A percentile compares a stretch with the other conserved stretches of the same genome.
Conservation (phyloP, 176 grass and related monocot species). For the Paspalum vaginatum region DNA sequence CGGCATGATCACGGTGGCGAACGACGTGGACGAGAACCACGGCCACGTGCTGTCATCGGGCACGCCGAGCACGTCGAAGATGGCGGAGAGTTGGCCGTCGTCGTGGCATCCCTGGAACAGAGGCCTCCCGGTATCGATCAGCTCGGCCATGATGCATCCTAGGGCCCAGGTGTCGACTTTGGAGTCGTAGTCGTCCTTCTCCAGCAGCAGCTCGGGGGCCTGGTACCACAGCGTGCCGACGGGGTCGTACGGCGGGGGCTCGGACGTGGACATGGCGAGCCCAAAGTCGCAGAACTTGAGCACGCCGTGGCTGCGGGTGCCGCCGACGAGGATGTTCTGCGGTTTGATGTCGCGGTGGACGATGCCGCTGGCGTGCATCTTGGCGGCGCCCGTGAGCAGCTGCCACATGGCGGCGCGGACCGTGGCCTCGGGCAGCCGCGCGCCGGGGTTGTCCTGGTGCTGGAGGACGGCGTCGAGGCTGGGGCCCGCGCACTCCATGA, state of each 20-base stretch:
- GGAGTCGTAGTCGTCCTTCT: background rate
- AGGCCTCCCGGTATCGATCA: background rate
- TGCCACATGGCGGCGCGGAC: background rate
- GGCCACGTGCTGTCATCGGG: background rate
- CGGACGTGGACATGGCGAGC: background rate
- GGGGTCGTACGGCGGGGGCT: slow-evolving; percentile 7
- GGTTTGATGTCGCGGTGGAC: background rate
- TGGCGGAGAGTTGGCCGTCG: background rate
- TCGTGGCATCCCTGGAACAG: background rate
- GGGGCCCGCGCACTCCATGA: no score
- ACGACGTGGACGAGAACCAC: background rate
- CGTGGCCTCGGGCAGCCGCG: background rate
- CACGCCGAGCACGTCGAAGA: background rate
- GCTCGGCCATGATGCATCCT: slow-evolving; percentile 51
- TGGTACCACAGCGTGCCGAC: slow-evolving; percentile 35
- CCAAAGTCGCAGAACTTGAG: background rate
- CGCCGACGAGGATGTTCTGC: slow-evolving; percentile 1
- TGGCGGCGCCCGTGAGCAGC: background rate
- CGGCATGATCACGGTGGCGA: background rate
- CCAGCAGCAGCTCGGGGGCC: slow-evolving; percentile 41
- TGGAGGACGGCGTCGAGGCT: no score
- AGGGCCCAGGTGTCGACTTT: slow-evolving; percentile 41
- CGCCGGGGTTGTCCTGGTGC: no score
- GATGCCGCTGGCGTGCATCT: background rate
- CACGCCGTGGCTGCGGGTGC: no score